Conservation (phyloP, 73 alveolate genomes). For the Durusdinium trenchii region DNA sequence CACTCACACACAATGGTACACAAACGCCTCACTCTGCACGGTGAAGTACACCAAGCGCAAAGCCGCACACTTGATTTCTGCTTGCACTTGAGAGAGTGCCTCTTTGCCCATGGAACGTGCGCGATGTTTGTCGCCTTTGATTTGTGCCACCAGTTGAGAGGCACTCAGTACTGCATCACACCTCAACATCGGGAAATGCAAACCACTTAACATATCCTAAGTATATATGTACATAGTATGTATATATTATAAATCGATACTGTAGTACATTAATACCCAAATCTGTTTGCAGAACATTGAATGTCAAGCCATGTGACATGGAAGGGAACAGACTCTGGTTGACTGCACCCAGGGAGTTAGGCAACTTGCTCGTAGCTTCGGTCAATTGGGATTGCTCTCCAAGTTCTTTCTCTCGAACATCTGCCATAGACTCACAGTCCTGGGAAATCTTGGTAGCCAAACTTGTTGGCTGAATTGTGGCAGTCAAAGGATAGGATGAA, state of each 20-base stretch:
- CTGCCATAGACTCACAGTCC: background rate
- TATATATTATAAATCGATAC: too few relatives aligned
- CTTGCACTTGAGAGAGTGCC: background rate
- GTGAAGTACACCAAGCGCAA: background rate
- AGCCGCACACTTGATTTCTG: background rate
- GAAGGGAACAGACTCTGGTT: background rate
- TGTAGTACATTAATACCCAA: too few relatives aligned
- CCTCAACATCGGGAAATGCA: background rate
- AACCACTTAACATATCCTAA: background rate
- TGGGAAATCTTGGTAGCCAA: background rate
- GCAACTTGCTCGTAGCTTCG: background rate
- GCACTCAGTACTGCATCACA: background rate
- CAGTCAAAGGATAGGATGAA: background rate
- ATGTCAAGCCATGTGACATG: background rate
- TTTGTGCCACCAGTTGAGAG: background rate
- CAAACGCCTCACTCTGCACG: background rate
- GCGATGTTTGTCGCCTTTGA: background rate
- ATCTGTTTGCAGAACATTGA: background rate
- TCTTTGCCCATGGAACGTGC: background rate
- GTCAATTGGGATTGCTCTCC: background rate
- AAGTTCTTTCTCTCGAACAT: background rate
- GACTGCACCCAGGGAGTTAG: background rate
- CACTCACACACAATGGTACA: background rate
- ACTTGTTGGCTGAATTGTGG: background rate
- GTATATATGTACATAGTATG: too few relatives aligned